A percentile compares a stretch with the other conserved stretches of the same genome.
Evolutionary conservation across 352 stramenopile species (phyloP).

Genomic region (Phytophthora macrochlamydospora): DNA sequence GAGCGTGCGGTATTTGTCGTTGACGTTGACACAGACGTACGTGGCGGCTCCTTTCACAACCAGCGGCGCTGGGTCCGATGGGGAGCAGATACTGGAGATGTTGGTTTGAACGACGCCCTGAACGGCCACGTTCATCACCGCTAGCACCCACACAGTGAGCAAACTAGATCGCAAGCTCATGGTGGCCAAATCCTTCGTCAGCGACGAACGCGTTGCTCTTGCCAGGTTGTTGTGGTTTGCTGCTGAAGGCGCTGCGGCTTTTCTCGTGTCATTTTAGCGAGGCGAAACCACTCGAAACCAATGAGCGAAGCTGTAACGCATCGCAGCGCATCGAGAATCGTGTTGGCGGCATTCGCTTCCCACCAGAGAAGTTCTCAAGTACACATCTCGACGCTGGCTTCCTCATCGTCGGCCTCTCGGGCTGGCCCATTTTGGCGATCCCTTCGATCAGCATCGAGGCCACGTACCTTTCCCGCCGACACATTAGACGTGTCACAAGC

Average conservation of each 20-base stretch:
- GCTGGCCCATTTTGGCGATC: constrained; percentile 10
- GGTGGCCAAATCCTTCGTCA: not conserved
- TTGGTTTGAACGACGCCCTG: constrained; percentile 48
- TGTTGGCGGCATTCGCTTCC: no score
- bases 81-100: constrained; percentile 67
- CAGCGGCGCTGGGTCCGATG: constrained; percentile 45
- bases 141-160: constrained; percentile 12
- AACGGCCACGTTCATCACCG: constrained; percentile 3
- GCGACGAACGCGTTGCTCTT: not conserved
- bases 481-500: no score
- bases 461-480: not conserved
- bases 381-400: no score
- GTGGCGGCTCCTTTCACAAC: constrained; percentile 66
- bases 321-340: no score
- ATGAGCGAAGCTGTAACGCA: no score
- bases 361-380: no score
- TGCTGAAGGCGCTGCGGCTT: not conserved
- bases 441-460: not conserved
- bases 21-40: constrained; percentile 83
- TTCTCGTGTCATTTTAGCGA: not conserved
- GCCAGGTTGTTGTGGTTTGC: not conserved
- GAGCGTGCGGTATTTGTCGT: constrained; percentile 71
- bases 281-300: not conserved
- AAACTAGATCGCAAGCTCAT: constrained; percentile 6
- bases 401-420: not conserved